Conservation (phyloP, 495 filamentous ascomycete species). For the Sabuloglossum arenarium region DNA sequence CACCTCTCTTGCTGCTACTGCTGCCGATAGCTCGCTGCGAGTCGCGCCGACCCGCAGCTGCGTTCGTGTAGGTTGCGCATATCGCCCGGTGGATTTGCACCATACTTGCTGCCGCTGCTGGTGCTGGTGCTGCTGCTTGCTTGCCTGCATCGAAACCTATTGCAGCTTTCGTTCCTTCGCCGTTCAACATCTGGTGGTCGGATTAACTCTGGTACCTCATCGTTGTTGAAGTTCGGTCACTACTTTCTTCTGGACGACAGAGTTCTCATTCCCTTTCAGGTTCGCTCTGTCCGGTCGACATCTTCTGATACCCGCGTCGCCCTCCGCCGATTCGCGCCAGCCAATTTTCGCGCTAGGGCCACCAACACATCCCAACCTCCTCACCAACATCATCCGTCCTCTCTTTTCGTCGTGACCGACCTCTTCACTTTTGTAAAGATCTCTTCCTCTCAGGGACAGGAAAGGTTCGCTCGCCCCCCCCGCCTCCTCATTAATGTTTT, state of each 20-base stretch:
- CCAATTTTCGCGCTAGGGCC: constrained; percentile 3
- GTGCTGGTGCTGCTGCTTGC: neutral
- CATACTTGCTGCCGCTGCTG: neutral
- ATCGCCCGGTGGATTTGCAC: constrained; percentile 1
- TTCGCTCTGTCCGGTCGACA: neutral
- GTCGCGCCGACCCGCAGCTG: constrained; percentile 1
- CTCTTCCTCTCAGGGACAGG: neutral
- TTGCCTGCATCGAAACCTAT: constrained; percentile 1
- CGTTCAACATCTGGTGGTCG: neutral
- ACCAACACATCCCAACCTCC: constrained; percentile 3
- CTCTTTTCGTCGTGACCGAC: constrained; percentile 1
- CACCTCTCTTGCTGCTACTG: neutral
- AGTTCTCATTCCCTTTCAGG: constrained; percentile 1
- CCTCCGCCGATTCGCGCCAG: constrained; percentile 3
- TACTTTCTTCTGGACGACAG: neutral
- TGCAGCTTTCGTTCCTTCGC: constrained; percentile 1
- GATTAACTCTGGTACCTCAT: constrained; percentile 1
- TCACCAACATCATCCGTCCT: neutral
- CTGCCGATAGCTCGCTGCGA: constrained; percentile 2
- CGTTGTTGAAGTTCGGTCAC: neutral
- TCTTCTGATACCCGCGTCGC: neutral
- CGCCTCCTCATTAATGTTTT: neutral
- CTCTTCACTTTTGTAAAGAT: neutral
- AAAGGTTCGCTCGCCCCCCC: neutral
- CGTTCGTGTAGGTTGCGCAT: constrained; percentile 1